Percentiles rank a stretch among this genome's conserved stretches.
phyloP scores from a whole-genome alignment of 2,329 filamentous ascomycete genomes.

The Fusarium circinatum region DNA sequence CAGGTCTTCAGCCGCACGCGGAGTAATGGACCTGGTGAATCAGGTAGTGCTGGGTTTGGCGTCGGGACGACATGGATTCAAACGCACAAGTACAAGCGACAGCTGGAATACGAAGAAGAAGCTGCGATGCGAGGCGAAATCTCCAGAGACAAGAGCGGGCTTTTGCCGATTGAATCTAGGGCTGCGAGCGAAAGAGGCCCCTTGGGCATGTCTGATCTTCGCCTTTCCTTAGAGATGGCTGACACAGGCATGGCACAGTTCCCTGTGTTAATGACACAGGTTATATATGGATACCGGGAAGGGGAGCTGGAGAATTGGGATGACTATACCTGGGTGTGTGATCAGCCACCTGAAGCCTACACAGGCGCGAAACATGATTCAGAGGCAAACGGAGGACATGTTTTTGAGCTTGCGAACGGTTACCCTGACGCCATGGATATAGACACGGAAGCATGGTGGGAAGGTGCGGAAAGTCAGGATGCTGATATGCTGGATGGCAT shows the following conservation, averaged over 20 bases:
- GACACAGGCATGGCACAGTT: slow-evolving; percentile 82
- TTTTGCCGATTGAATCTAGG: slow-evolving; percentile 84
- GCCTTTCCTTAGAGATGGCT: slow-evolving; percentile 78
- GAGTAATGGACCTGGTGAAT: slow-evolving; percentile 72
- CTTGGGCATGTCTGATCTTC: slow-evolving; percentile 80
- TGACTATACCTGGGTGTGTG: slow-evolving; percentile 66
- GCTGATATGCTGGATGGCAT: slow-evolving; percentile 64
- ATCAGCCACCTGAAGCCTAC: slow-evolving; percentile 42
- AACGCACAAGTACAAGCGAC: slow-evolving; percentile 80
- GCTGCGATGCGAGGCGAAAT: slow-evolving; percentile 78
- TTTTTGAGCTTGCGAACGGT: slow-evolving; percentile 58
- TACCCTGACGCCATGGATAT: slow-evolving; percentile 68
- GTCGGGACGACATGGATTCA: slow-evolving; percentile 77
- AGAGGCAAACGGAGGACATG: slow-evolving; percentile 50
- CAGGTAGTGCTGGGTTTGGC: slow-evolving; percentile 70
- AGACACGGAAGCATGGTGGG: slow-evolving; percentile 69
- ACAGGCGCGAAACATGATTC: slow-evolving; percentile 46
- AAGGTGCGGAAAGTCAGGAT: slow-evolving; percentile 65
- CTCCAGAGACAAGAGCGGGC: slow-evolving; percentile 76
- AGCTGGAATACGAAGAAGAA: slow-evolving; percentile 80
- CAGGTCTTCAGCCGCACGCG: slow-evolving; percentile 72
- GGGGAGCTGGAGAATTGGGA: slow-evolving; percentile 77
- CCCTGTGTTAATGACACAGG: slow-evolving; percentile 76
- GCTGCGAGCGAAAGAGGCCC: slow-evolving; percentile 77
- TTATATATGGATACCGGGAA: slow-evolving; percentile 78